phyloP scores from a whole-genome alignment of 2,329 filamentous ascomycete genomes.

The Stagonosporopsis cucurbitacearum region DNA sequence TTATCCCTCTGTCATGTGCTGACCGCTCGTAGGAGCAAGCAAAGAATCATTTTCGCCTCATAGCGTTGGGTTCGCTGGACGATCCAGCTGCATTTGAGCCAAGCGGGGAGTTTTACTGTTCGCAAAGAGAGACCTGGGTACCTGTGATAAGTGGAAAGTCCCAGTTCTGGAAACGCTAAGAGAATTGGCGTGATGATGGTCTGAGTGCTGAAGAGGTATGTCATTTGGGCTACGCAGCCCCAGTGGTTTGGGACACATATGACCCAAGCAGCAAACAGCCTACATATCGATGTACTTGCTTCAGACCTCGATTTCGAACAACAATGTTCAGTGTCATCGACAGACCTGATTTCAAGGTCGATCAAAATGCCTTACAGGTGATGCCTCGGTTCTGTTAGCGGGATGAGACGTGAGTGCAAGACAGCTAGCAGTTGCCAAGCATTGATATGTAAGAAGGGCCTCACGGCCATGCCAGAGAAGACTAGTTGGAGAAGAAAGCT shows the following conservation, averaged over 20 bases:
- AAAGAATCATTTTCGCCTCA: slow-evolving; percentile 32
- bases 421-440: too few relatives aligned
- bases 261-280: too few relatives aligned
- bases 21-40: slow-evolving; percentile 26
- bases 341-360: too few relatives aligned
- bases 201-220: neutral
- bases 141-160: slow-evolving; percentile 32
- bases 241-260: too few relatives aligned
- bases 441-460: neutral
- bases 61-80: slow-evolving; percentile 33
- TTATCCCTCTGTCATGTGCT: neutral
- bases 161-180: slow-evolving; percentile 13
- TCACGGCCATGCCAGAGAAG: neutral
- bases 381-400: too few relatives aligned
- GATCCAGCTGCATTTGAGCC: slow-evolving; percentile 34
- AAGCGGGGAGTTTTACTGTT: slow-evolving; percentile 79
- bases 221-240: neutral
- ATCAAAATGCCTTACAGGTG: too few relatives aligned
- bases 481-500: neutral
- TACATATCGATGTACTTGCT: too few relatives aligned
- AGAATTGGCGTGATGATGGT: neutral
- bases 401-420: too few relatives aligned
- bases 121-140: slow-evolving; percentile 28
- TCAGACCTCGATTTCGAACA: too few relatives aligned
- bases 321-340: too few relatives aligned